Evolutionary conservation across 345 rosid species (phyloP).

Genomic region (Anastatica hierochuntica): DNA sequence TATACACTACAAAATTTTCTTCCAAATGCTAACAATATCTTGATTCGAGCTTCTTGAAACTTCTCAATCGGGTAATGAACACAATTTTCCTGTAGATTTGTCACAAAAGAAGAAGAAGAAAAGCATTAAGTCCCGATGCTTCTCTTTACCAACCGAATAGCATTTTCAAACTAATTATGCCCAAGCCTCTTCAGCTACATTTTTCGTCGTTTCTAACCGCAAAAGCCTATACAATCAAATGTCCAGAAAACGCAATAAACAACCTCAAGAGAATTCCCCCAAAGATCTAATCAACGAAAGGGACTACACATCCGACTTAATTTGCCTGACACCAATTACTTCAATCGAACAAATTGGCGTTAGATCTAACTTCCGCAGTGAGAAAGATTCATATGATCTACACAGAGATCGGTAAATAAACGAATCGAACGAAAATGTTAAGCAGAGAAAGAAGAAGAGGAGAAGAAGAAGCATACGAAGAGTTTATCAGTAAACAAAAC

Average conservation of each 20-base stretch:
- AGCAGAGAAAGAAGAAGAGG: not conserved
- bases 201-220: not conserved
- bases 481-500: conserved; percentile 7
- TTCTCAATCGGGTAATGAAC: not conserved
- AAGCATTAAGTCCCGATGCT: not conserved
- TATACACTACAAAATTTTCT: not conserved
- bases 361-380: conserved; percentile 17
- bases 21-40: conserved; percentile 1
- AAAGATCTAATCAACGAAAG: conserved; percentile 9
- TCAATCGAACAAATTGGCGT: conserved; percentile 6
- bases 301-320: conserved; percentile 1
- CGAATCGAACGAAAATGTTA: not conserved
- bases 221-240: not conserved
- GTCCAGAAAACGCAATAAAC: not conserved
- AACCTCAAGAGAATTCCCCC: not conserved
- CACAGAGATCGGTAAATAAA: not conserved
- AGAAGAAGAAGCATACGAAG: not conserved
- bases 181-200: not conserved
- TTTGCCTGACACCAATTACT: conserved; percentile 1
- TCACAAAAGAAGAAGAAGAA: conserved; percentile 5
- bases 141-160: conserved; percentile 18
- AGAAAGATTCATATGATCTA: conserved; percentile 10
- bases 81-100: no score
- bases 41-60: conserved; percentile 17
- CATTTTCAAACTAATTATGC: conserved; percentile 1